Percentiles rank a stretch among this genome's conserved stretches.
These are phyloP conservation scores for Pulveroboletus frians DNA, from an alignment of 768 basidiomycete species.

Conservation along the genomic window DNA sequence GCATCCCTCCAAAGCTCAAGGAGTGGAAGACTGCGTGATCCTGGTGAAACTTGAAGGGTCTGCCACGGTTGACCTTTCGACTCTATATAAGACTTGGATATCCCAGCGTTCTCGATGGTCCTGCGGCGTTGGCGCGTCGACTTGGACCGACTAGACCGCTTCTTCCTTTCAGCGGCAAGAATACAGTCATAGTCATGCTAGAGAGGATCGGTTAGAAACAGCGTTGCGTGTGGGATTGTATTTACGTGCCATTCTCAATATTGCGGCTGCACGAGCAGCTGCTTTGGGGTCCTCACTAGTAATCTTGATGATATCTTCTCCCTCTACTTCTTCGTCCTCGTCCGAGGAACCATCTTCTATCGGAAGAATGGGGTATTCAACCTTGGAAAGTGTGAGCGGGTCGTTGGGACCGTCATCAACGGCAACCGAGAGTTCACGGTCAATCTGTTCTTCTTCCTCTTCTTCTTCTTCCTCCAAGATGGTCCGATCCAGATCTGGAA, in stretches of 20 bases:
- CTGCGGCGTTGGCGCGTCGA: conserved; percentile 37
- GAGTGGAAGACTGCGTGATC: conserved; percentile 31
- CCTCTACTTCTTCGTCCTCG: conserved; percentile 32
- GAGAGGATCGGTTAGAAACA: not conserved
- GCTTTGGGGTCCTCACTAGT: conserved; percentile 79
- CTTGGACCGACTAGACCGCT: conserved; percentile 27
- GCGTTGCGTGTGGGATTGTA: not conserved
- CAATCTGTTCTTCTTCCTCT: conserved; percentile 30
- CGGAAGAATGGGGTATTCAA: not conserved
- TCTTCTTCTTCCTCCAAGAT: conserved; percentile 22
- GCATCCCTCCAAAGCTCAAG: conserved; percentile 28
- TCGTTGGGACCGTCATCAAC: conserved; percentile 15
- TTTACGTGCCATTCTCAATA: conserved; percentile 73
- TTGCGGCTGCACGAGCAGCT: conserved; percentile 90
- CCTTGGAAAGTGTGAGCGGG: not conserved
- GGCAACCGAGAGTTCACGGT: conserved; percentile 34
- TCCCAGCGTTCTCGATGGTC: conserved; percentile 28
- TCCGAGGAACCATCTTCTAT: conserved; percentile 19
- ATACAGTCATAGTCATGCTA: conserved; percentile 87
- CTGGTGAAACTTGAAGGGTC: conserved; percentile 19
- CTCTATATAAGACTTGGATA: conserved; percentile 24
- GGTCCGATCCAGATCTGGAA: conserved; percentile 14
- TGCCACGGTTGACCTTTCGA: conserved; percentile 11
- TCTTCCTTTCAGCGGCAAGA: conserved; percentile 30
- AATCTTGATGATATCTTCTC: conserved; percentile 66